A percentile compares a stretch with the other conserved stretches of the same genome.
Conservation (phyloP, 495 filamentous ascomycete genomes). For the Venustampulla echinocandica region DNA sequence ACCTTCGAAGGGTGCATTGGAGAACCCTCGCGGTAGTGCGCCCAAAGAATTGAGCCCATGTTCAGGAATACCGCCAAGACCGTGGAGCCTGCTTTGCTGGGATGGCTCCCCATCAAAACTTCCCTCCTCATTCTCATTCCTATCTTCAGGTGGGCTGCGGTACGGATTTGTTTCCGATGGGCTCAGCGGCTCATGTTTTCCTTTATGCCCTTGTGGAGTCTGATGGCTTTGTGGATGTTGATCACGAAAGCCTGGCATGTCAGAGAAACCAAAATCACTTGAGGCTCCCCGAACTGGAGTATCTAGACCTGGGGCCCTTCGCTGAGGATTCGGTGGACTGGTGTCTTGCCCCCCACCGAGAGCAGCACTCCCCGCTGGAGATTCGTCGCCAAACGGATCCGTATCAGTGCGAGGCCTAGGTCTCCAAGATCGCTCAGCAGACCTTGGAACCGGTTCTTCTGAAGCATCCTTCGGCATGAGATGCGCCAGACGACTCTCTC, state of each 20-base stretch:
- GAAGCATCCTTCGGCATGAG: slow-evolving; percentile 68
- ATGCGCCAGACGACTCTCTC: slow-evolving; percentile 77
- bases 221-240: slow-evolving; percentile 26
- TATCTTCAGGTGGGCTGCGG: slow-evolving; percentile 74
- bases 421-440: slow-evolving; percentile 38
- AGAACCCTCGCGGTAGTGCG: slow-evolving; percentile 39
- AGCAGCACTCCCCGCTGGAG: slow-evolving; percentile 65
- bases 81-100: slow-evolving; percentile 32
- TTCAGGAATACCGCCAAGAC: slow-evolving; percentile 37
- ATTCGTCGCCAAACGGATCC: slow-evolving; percentile 65
- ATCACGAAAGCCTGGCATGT: slow-evolving; percentile 56
- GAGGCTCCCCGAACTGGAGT: slow-evolving; percentile 51
- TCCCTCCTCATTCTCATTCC: slow-evolving; percentile 57
- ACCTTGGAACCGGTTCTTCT: slow-evolving; percentile 44
- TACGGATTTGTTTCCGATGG: slow-evolving; percentile 98
- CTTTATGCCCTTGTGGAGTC: slow-evolving; percentile 45
- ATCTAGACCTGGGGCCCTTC: slow-evolving; percentile 36
- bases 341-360: slow-evolving; percentile 65
- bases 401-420: slow-evolving; percentile 61
- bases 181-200: slow-evolving; percentile 61
- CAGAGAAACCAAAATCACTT: slow-evolving; percentile 73
- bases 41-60: slow-evolving; percentile 32
- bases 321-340: slow-evolving; percentile 40
- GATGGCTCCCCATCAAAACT: slow-evolving; percentile 34
- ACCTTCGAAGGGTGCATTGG: slow-evolving; percentile 49